Conservation (phyloP, 108 stramenopile species). For the Cylindrotheca fusiformis region DNA sequence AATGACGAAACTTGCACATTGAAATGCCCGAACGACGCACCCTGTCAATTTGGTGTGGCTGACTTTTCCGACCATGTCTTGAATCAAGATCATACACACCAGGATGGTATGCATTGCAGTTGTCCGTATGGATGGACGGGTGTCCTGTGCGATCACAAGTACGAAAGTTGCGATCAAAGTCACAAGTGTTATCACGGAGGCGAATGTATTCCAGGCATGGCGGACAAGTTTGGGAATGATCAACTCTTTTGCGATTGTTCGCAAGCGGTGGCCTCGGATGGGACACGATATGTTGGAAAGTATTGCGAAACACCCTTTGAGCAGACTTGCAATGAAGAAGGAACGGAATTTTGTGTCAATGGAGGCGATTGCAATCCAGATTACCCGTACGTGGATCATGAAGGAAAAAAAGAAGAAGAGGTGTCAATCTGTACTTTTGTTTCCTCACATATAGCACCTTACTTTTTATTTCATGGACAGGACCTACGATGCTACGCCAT, state of each 20-base stretch:
- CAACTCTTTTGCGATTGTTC: slow-evolving; percentile 51
- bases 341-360: slow-evolving; percentile 28
- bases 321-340: slow-evolving; percentile 22
- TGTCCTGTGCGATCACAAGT: slow-evolving; percentile 28
- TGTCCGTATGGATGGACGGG: slow-evolving; percentile 40
- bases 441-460: too few relatives aligned
- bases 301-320: slow-evolving; percentile 48
- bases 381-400: slow-evolving; percentile 22
- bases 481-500: slow-evolving; percentile 9
- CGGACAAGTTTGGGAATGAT: slow-evolving; percentile 43
- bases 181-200: slow-evolving; percentile 42
- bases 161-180: slow-evolving; percentile 25
- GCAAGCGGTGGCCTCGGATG: slow-evolving; percentile 18
- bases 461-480: not conserved
- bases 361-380: slow-evolving; percentile 36
- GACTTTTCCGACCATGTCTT: slow-evolving; percentile 6
- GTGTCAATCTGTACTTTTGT: too few relatives aligned
- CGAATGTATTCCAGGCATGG: slow-evolving; percentile 33
- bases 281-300: slow-evolving; percentile 44
- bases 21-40: slow-evolving; percentile 31
- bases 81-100: not conserved
- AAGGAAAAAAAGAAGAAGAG: not conserved
- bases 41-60: slow-evolving; percentile 27
- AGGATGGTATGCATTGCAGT: slow-evolving; percentile 33
- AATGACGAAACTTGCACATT: too few relatives aligned